These are phyloP conservation scores for Cyberlindnera maclurae DNA, from an alignment of 805 yeast species.

Conservation along the genomic window DNA sequence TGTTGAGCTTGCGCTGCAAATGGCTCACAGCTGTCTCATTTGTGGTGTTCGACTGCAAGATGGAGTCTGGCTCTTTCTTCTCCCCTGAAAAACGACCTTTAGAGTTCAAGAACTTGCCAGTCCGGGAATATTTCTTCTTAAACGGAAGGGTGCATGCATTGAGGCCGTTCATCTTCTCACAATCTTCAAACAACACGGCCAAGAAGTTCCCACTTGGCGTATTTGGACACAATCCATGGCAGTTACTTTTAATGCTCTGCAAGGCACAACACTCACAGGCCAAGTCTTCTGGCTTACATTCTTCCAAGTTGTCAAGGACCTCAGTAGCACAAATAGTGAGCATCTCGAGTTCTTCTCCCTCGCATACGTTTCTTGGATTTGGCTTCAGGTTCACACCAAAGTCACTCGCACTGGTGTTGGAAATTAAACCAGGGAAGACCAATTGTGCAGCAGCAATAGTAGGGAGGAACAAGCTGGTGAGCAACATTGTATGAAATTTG, in stretches of 20 bases:
- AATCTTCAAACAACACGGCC: constrained; percentile 38
- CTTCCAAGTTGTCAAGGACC: constrained; percentile 38
- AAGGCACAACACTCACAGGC: constrained; percentile 54
- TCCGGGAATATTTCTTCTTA: constrained; percentile 33
- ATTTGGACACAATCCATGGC: constrained; percentile 43
- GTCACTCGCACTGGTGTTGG: constrained; percentile 23
- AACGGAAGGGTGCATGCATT: constrained; percentile 46
- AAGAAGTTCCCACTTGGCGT: constrained; percentile 40
- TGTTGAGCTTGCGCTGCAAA: neutral
- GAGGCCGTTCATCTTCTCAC: constrained; percentile 38
- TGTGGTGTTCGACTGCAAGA: constrained; percentile 16
- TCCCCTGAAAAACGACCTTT: constrained; percentile 20
- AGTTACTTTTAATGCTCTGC: constrained; percentile 38
- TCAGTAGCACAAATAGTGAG: constrained; percentile 40
- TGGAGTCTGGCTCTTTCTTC: constrained; percentile 21
- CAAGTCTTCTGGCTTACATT: constrained; percentile 45
- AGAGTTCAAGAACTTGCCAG: constrained; percentile 24
- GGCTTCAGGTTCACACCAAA: constrained; percentile 40
- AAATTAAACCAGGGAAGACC: constrained; percentile 4
- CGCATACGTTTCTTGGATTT: constrained; percentile 39
- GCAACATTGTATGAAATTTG: constrained; percentile 9
- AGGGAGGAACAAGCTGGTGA: constrained; percentile 3
- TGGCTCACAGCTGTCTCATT: constrained; percentile 4
- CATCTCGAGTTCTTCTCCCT: constrained; percentile 35
- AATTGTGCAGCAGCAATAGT: constrained; percentile 1